Evolutionary conservation across 352 stramenopile genomes (phyloP), one percentile per base, ranked within the genome.

Genomic region (Thalassiosira ordinaria): DNA sequence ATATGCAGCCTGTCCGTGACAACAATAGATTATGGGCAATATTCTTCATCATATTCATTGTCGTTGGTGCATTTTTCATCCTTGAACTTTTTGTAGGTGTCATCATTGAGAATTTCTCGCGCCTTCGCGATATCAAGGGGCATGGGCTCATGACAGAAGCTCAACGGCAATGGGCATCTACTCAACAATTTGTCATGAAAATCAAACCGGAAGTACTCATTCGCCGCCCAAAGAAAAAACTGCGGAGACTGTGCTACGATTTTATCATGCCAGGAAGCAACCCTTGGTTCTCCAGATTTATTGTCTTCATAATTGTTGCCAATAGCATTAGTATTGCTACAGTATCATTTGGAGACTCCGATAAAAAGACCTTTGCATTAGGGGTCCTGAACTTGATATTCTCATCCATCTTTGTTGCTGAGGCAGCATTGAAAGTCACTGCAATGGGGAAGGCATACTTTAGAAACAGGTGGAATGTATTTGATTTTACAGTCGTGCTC

Each of bases 41-140:
- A 2, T 97, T 97, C 70, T 98, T 97, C 67, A 84, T 97, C 11
- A 41, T 89, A 0, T 98, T 97, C 82, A 96, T 98, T 35, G 88
- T 98, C 64, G 79, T 98, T 20, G 93, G 96, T 14, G 94, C 94
- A 57, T 98, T 97, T 68, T 97, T 98, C 60, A 93, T 97, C 2
- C 93, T 98, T 26, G 97, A 98, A 39, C 84, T 98, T 0, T 98
- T 98, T 65, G 92, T 97, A 0, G 96, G 96, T 6, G 94, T 98
- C 6, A 97, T 98, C 68, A 97, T 97, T 52, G 95, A 98, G 64
- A 97, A 97, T 61, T 98, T 98, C 69, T 97, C 97, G 52, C 83
- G 84, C 46, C 76, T 91, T 56, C 66, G 74, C 4, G 77, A 91
- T 35, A 56, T 67, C 22, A 73, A 66, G 51, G 78, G 84, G 47